Conservation (phyloP, 345 rosid species). For the Citrus glauca region DNA sequence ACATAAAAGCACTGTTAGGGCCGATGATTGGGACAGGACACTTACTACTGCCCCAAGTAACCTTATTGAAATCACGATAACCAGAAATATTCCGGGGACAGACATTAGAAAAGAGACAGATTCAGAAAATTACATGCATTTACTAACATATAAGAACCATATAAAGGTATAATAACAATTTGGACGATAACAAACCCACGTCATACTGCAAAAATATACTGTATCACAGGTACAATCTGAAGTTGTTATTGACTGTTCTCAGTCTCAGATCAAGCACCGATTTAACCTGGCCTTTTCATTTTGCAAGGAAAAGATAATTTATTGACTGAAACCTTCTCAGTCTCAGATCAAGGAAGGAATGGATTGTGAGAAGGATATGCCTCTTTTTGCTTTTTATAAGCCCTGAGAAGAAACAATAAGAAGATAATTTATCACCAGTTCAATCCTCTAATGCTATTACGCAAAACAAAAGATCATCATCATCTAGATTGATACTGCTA, state of each 20-base stretch:
- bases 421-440: not conserved
- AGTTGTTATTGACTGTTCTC: not conserved
- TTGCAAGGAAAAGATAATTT: not conserved
- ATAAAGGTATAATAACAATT: not conserved
- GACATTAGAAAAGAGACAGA: not conserved
- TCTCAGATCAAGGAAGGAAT: slow-evolving; percentile 59
- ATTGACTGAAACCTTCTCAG: not conserved
- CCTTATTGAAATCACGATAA: not conserved
- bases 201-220: not conserved
- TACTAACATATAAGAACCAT: not conserved
- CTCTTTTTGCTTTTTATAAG: slow-evolving; percentile 68
- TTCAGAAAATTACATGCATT: not conserved
- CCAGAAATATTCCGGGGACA: too few relatives aligned
- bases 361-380: slow-evolving; percentile 75
- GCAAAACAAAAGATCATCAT: not conserved
- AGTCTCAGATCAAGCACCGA: not conserved
- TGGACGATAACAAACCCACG: not conserved
- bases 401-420: slow-evolving; percentile 42
- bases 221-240: not conserved
- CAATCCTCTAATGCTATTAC: not conserved
- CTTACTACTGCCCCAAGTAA: not conserved
- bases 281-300: not conserved
- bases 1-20: not conserved
- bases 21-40: not conserved
- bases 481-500: not conserved